Evolutionary conservation across 1,284 basidiomycete genomes (phyloP).

Genomic region (Ganoderma leucocontextum): DNA sequence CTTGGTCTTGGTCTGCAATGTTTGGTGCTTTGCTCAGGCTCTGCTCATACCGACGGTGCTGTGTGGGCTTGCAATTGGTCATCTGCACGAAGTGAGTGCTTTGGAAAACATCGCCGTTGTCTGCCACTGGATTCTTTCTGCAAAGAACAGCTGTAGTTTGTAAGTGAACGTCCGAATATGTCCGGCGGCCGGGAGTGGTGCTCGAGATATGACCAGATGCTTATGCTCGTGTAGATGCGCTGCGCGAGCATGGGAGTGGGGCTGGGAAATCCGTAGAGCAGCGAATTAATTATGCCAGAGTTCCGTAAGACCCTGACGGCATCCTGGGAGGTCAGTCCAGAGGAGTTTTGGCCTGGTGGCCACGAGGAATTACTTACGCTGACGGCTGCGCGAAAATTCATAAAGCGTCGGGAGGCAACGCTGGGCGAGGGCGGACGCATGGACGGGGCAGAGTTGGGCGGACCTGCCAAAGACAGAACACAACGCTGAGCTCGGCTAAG

Average conservation of each 20-base stretch:
- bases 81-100: too few species aligned
- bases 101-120: too few species aligned
- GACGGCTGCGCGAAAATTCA: neutral
- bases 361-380: neutral
- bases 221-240: neutral
- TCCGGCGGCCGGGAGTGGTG: neutral
- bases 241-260: neutral
- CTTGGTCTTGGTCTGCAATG: too few species aligned
- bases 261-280: neutral
- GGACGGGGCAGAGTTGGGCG: neutral
- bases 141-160: neutral
- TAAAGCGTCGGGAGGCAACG: neutral
- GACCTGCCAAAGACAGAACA: neutral
- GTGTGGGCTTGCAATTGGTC: too few species aligned
- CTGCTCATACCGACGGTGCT: too few species aligned
- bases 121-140: too few species aligned
- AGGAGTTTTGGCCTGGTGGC: neutral
- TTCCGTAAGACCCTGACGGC: neutral
- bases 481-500: neutral
- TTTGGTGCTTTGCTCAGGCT: too few species aligned
- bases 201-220: neutral
- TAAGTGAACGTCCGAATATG: neutral
- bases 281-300: neutral
- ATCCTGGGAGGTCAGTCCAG: neutral
- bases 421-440: neutral